Base-by-base conservation (phyloP, 257 asterid species). In the Mentha longifolia region DNA sequence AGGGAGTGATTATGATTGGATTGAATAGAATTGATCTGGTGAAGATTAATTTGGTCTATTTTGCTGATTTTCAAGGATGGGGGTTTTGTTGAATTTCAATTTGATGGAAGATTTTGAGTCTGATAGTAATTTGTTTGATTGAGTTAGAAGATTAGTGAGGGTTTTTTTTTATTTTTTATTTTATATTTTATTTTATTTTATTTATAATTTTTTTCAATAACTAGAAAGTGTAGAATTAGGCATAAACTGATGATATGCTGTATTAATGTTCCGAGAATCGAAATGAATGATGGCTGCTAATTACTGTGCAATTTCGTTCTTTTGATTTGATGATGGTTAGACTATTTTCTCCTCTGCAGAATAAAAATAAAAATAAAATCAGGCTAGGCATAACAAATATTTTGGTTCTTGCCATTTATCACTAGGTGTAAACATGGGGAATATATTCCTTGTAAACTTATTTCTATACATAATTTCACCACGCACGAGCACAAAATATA, bases 11-110 rank as follows among this genome's bases (percentile, higher is more conserved):
- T 20, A 31, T 20, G 60, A 6, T 31, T 31, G 22, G 30, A 61
- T 2, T 8, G 12, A 39, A 5, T 17, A n/a, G 35, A 7, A 41
- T 62, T 62, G 67, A 62, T 41, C 1, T 0, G 87, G 89, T 82
- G 5, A 71, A 41, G 54, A 22, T 62, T 20, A 62, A n/a, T 15
- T 57, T 22, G 25, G 25, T 22, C 1, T 22, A 22, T 68, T 55
- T 4, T 30, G 49, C 2, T 1, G 1, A 22, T 22, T 22, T 22
- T 22, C 25, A 22, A 22, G 25, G 25, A 22, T 22, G 25, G 25
- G 25, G 25, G 25, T 31, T 41, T 45, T n/a, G 22, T 65, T 17
- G 46, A 47, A 64, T 33, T 62, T 62, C 15, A 51, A n/a, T 28
- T 51, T 50, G 58, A 17, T 42, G 33, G 37, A 14, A 13, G 63